These are phyloP conservation scores for Nicotiana noctiflora DNA, from an alignment of 257 asterid species.

Conservation along the genomic window DNA sequence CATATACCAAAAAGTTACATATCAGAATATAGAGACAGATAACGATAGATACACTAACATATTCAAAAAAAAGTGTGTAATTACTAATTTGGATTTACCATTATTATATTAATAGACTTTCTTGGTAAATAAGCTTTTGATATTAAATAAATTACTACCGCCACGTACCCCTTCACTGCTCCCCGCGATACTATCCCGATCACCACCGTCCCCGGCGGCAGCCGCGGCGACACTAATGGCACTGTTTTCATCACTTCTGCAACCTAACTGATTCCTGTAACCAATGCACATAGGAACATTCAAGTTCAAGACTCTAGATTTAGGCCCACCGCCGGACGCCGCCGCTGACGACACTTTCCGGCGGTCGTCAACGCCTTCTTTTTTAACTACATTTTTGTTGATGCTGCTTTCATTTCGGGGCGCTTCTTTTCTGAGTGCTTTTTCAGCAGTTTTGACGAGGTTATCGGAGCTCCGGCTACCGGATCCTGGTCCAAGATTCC, in stretches of 20 bases:
- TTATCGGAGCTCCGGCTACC: slow-evolving; percentile 25
- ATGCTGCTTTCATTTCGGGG: background rate
- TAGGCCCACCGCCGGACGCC: slow-evolving; percentile 17
- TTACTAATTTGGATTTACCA: background rate
- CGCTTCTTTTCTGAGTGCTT: slow-evolving; percentile 20
- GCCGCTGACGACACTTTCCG: slow-evolving; percentile 33
- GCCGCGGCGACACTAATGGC: background rate
- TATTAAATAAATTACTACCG: slow-evolving; percentile 41
- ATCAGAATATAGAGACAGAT: background rate
- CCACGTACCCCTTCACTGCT: slow-evolving; percentile 68
- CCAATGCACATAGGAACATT: slow-evolving; percentile 88
- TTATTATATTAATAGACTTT: slow-evolving; percentile 44
- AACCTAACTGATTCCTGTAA: slow-evolving; percentile 57
- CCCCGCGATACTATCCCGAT: slow-evolving; percentile 25
- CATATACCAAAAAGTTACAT: slow-evolving; percentile 1
- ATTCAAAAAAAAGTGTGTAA: slow-evolving; percentile 2
- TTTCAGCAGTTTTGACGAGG: slow-evolving; percentile 23
- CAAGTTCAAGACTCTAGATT: slow-evolving; percentile 44
- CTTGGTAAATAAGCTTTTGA: slow-evolving; percentile 69
- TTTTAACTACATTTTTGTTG: slow-evolving; percentile 15
- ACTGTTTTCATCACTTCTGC: slow-evolving; percentile 40
- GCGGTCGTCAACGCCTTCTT: slow-evolving; percentile 28
- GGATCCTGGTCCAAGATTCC: slow-evolving; percentile 15
- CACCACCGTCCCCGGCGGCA: slow-evolving; percentile 7
- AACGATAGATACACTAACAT: background rate